Evolutionary conservation across 2,329 filamentous ascomycete genomes (phyloP).

Genomic region (Aspergillus jensenii): DNA sequence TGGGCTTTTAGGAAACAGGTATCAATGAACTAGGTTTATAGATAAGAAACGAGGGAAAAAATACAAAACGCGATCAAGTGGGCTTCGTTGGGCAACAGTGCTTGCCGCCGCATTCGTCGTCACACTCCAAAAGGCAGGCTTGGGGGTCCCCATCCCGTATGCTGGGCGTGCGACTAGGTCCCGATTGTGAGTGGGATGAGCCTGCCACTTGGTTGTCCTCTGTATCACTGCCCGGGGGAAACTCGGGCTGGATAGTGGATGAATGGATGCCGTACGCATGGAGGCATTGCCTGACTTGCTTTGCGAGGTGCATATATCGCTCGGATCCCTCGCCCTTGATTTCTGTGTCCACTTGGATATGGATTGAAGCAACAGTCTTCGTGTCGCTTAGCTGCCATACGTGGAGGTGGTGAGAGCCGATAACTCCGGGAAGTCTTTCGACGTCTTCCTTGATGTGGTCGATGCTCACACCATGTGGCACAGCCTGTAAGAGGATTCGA

Average conservation of each 20-base stretch:
- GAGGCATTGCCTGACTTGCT: constrained; percentile 78
- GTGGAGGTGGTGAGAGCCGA: constrained; percentile 92
- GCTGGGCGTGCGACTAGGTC: constrained; percentile 36
- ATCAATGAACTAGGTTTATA: neutral
- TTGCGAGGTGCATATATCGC: constrained; percentile 88
- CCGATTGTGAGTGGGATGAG: constrained; percentile 17
- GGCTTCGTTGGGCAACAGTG: constrained; percentile 44
- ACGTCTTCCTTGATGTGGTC: constrained; percentile 94
- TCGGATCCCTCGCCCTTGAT: constrained; percentile 75
- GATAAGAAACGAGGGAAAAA: neutral
- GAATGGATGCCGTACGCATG: constrained; percentile 97
- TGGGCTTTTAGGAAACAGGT: constrained; percentile 2
- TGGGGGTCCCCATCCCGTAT: constrained; percentile 37
- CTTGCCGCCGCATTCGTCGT: constrained; percentile 43
- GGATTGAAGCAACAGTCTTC: constrained; percentile 88
- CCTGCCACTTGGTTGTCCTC: constrained; percentile 27
- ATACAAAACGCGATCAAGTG: constrained; percentile 11
- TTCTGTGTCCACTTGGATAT: constrained; percentile 88
- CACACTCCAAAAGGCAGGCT: constrained; percentile 49
- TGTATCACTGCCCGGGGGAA: constrained; percentile 38
- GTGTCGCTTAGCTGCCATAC: constrained; percentile 97
- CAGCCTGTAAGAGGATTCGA: constrained; percentile 90
- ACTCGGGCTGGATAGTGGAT: constrained; percentile 96
- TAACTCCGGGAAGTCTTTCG: constrained; percentile 75
- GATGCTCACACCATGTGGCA: constrained; percentile 81